Conservation (phyloP, 495 filamentous ascomycete species). For the Penicillium parvum region DNA sequence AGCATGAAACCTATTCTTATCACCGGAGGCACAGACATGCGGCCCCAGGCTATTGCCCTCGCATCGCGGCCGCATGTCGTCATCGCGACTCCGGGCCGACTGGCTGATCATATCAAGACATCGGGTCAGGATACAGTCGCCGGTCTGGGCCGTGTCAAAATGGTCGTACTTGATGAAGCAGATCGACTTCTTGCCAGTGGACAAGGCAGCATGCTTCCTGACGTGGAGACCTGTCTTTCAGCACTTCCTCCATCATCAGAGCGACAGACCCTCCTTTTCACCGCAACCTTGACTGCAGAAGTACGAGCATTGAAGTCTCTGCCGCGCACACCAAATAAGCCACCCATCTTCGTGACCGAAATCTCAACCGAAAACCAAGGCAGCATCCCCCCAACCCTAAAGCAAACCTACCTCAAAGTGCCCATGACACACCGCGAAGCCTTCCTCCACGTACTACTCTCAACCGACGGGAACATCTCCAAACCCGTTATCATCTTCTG, state of each 20-base stretch:
- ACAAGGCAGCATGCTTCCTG: conserved; percentile 83
- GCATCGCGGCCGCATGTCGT: conserved; percentile 81
- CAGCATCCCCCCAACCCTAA: conserved; percentile 73
- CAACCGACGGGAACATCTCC: conserved; percentile 67
- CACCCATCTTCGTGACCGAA: conserved; percentile 83
- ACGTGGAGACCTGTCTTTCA: conserved; percentile 81
- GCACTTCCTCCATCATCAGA: conserved; percentile 66
- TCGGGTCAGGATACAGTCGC: conserved; percentile 86
- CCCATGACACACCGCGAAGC: conserved; percentile 88
- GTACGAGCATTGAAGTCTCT: conserved; percentile 76
- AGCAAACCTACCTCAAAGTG: conserved; percentile 80
- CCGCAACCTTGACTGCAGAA: conserved; percentile 91
- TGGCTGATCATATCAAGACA: conserved; percentile 88
- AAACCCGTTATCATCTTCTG: conserved; percentile 87
- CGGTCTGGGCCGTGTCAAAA: conserved; percentile 69
- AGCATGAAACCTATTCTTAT: conserved; percentile 80
- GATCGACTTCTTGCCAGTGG: conserved; percentile 79
- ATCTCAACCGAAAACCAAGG: conserved; percentile 63
- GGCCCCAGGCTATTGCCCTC: conserved; percentile 78
- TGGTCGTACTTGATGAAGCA: conserved; percentile 94
- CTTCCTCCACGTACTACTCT: conserved; percentile 85
- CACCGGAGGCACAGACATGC: conserved; percentile 90
- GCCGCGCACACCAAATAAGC: conserved; percentile 59
- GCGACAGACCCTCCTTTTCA: conserved; percentile 93
- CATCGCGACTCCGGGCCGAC: conserved; percentile 87